Conservation (phyloP, 2,329 filamentous ascomycete species). For the Myriosclerotinia scirpicola region DNA sequence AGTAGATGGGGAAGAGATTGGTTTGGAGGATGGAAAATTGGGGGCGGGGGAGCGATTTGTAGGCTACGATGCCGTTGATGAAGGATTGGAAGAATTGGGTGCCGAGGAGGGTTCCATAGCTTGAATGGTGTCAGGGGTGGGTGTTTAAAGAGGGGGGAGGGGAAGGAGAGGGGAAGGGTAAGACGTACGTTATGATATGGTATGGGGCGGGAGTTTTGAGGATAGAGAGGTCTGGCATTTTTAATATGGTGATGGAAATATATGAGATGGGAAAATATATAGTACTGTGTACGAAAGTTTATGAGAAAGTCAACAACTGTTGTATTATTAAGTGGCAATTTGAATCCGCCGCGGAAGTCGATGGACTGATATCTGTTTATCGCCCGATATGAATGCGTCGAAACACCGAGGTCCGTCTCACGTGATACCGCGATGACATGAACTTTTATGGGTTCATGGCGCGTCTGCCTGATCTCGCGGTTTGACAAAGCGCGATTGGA, state of each 20-base stretch:
- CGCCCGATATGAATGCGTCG: neutral
- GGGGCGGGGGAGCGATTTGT: conserved; percentile 71
- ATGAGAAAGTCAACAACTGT: neutral
- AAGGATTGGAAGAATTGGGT: conserved; percentile 89
- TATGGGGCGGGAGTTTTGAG: conserved; percentile 68
- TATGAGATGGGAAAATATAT: neutral
- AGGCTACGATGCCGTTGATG: conserved; percentile 70
- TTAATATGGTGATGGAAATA: conserved; percentile 21
- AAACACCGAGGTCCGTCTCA: conserved; percentile 9
- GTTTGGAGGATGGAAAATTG: conserved; percentile 81
- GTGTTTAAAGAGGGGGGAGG: no score
- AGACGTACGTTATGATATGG: conserved; percentile 68
- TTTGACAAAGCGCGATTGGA: neutral
- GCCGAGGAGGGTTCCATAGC: conserved; percentile 85
- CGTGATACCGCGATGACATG: conserved; percentile 19
- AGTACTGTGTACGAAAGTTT: neutral
- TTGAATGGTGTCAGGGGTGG: conserved; percentile 47
- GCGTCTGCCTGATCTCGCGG: conserved; percentile 18
- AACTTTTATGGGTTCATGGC: neutral
- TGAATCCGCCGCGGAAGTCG: neutral
- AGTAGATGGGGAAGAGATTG: conserved; percentile 84
- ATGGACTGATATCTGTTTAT: conserved; percentile 9
- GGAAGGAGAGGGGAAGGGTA: neutral
- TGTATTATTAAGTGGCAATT: neutral
- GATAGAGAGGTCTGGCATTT: conserved; percentile 42